phyloP scores from a whole-genome alignment of 2,329 filamentous ascomycete genomes.

The Raffaelea arxii region DNA sequence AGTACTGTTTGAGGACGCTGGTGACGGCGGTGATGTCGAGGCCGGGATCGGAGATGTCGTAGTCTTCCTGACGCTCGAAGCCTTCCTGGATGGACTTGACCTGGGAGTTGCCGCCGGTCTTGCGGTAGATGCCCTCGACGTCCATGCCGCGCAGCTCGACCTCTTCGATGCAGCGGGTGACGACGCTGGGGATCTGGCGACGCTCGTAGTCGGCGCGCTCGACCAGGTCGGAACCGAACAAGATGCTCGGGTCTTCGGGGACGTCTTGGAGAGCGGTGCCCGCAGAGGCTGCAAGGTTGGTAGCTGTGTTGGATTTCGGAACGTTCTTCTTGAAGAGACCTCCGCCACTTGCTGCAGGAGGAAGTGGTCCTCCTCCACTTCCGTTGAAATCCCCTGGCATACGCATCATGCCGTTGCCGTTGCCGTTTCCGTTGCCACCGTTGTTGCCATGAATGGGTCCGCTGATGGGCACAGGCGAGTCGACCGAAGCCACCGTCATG shows the following conservation, averaged over 20 bases:
- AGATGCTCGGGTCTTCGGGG: conserved; percentile 47
- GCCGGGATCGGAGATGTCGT: conserved; percentile 86
- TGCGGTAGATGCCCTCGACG: conserved; percentile 93
- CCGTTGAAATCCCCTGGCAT: neutral
- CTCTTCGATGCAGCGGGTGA: conserved; percentile 91
- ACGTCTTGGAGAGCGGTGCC: too few species aligned
- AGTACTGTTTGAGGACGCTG: conserved; percentile 93
- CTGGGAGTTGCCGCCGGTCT: conserved; percentile 87
- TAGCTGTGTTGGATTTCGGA: conserved; percentile 40
- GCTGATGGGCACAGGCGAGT: conserved; percentile 29
- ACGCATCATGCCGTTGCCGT: neutral
- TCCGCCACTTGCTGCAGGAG: conserved; percentile 45
- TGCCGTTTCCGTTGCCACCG: conserved; percentile 5
- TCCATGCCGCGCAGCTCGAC: conserved; percentile 96
- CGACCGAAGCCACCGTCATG: conserved; percentile 49
- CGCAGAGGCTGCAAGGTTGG: conserved; percentile 26
- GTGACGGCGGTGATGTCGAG: conserved; percentile 95
- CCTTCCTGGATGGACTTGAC: conserved; percentile 85
- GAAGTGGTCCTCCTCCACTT: too few species aligned
- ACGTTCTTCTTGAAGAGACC: conserved; percentile 54
- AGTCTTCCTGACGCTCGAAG: conserved; percentile 78
- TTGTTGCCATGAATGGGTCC: conserved; percentile 21
- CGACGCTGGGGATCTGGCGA: conserved; percentile 78
- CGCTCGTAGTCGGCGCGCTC: conserved; percentile 83
- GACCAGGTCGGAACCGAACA: conserved; percentile 85